Base-by-base conservation (phyloP, 805 yeast genomes). In the Maudiozyma turicensis region DNA sequence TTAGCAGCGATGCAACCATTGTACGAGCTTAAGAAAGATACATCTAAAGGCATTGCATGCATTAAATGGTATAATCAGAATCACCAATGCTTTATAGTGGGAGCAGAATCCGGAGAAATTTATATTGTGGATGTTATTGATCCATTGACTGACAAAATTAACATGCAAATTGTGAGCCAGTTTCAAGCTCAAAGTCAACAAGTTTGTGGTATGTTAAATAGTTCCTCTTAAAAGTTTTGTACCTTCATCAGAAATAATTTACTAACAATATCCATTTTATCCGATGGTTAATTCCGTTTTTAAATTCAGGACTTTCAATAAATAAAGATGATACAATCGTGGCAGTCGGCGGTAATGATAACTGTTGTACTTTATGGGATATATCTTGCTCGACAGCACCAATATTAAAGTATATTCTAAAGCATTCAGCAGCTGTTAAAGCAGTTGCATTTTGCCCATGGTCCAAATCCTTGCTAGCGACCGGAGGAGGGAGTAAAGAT, bases 361-460 rank as follows among this genome's bases (percentile, higher is more conserved):
- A 89, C 58, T 70, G 78, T 14, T 86, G 91, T 50, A 74, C 86
- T 0, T 69, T 90, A 2, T 89, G 95, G 95, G 80, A 84, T 54
- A 73, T 85, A 20, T 47, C 68, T 2, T 60, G 72, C 47, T 50
- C 67, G 5, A 41, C 52, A 4, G 48, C 60, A 0, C 84, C 91
- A 8, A 58, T 48, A 26, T 56, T 77, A 44, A 65, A 68, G 51
- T 78, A 73, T 59, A 61, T 65, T 8, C 68, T 89, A 46, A 77
- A 74, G 0, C 97, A 90, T 58, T 68, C 71, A 2, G 95, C 96
- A 1, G 97, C 97, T 0, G 90, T 90, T 0, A 89, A 89, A 57
- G 97, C 96, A 0, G 70, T 90, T 43, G 84, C 91, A 3, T 90
- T 78, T 58, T 90, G 96, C 61, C 97, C 97, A 0, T 89, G 96